These are phyloP conservation scores for Candida gigantensis DNA, from an alignment of 1,139 yeast genomes.

Conservation along the genomic window DNA sequence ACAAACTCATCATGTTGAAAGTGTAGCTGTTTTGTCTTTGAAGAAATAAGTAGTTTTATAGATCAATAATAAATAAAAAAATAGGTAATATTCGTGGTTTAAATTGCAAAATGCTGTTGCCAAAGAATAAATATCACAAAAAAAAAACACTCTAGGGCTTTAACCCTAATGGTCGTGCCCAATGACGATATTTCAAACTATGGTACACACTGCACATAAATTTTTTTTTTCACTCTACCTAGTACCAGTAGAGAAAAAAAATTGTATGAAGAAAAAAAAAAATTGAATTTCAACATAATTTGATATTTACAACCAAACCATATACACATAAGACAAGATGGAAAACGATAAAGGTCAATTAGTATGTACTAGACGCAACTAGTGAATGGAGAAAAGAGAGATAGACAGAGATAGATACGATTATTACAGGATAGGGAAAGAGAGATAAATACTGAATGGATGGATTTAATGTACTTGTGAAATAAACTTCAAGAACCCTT, in stretches of 20 bases:
- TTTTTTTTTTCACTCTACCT: background rate
- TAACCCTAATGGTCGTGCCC: slow-evolving; percentile 1
- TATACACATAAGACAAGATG: slow-evolving; percentile 58
- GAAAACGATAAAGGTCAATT: slow-evolving; percentile 99
- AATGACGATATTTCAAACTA: background rate
- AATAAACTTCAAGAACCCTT: too few relatives aligned
- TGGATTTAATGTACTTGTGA: too few relatives aligned
- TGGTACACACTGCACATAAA: slow-evolving; percentile 3
- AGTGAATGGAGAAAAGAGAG: background rate
- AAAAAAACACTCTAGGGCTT: slow-evolving; percentile 1
- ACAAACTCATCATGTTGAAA: slow-evolving; percentile 96
- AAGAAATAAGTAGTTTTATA: too few relatives aligned
- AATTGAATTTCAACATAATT: background rate
- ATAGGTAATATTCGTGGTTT: background rate
- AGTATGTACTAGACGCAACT: too few relatives aligned
- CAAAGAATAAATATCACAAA: too few relatives aligned
- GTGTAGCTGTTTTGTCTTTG: slow-evolving; percentile 75
- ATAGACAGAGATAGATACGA: background rate
- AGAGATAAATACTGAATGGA: too few relatives aligned
- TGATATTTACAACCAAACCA: background rate
- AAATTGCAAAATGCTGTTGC: slow-evolving; percentile 5
- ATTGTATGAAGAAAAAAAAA: background rate
- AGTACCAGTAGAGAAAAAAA: slow-evolving; percentile 1
- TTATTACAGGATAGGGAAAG: too few relatives aligned
- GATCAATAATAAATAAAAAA: too few relatives aligned